Base-by-base conservation (phyloP, 345 rosid genomes). In the Camelina sativa region DNA sequence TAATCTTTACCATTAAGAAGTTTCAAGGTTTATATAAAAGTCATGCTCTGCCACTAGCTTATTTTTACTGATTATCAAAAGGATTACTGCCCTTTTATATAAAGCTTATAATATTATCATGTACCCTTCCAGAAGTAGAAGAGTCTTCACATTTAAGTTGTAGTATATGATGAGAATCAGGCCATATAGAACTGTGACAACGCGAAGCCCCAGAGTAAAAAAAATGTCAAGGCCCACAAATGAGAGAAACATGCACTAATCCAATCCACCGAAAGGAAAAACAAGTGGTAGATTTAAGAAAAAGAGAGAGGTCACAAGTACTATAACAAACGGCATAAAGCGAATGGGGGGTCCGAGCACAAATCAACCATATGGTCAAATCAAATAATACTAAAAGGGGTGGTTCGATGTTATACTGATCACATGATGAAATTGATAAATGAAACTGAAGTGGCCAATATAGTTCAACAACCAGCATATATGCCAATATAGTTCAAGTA, bases 301-400 rank as follows among this genome's bases (percentile, higher is more conserved):
- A 69, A 53, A 53, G 22, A 75, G 22, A 58, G 67, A 13, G 72
- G 69, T 15, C 53, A 52, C 62, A 62, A 25, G 28, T 25, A n/a
- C 10, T 28, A 54, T 35, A 73, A 70, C 76, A 59, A 74, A 41
- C 35, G 17, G 69, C 67, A 73, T 25, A 69, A 57, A 71, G 52
- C 4, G 41, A 73, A 82, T 82, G 85, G 82, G 40, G 37, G 68
- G 63, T 84, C 77, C 67, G 83, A 86, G 73, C 67, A 48, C 66
- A 81, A 78, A 78, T 70, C 80, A 80, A 85, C 85, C 81, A 79
- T 51, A 69, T 32, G 52, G 71, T 59, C 81, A 62, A 57, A 80
- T 81, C 80, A 67, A 62, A 73, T 44, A 32, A 47, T 51, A 71
- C 53, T 69, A 41, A 67, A 34, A 73, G 56, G 51, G 67, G 48